Evolutionary conservation across 2,329 filamentous ascomycete genomes (phyloP).

Genomic region (Penicillium vulpinum): DNA sequence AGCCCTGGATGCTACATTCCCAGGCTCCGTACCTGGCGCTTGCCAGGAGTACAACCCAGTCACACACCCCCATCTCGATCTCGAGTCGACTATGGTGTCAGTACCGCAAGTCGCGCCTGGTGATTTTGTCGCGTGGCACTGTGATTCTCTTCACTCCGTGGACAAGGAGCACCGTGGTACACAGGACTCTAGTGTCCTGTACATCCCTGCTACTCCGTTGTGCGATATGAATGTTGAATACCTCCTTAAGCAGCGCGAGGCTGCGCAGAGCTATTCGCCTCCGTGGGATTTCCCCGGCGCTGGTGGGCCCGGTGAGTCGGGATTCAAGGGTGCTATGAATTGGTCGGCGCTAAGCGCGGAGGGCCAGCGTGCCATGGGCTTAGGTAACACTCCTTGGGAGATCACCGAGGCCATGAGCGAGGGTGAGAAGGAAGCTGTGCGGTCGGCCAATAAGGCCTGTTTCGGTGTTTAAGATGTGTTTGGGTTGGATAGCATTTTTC

Average conservation of each 20-base stretch:
- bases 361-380: slow-evolving; percentile 57
- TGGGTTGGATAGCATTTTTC: neutral
- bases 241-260: slow-evolving; percentile 67
- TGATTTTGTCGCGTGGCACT: slow-evolving; percentile 79
- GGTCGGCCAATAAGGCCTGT: slow-evolving; percentile 55
- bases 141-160: slow-evolving; percentile 77
- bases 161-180: slow-evolving; percentile 73
- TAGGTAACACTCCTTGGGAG: slow-evolving; percentile 53
- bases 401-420: slow-evolving; percentile 48
- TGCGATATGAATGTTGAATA: slow-evolving; percentile 74
- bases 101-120: slow-evolving; percentile 68
- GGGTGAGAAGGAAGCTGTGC: slow-evolving; percentile 54
- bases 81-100: slow-evolving; percentile 69
- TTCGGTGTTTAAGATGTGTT: slow-evolving; percentile 39
- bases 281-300: slow-evolving; percentile 69
- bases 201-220: slow-evolving; percentile 83
- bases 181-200: slow-evolving; percentile 77
- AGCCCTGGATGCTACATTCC: slow-evolving; percentile 53
- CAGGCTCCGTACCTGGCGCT: slow-evolving; percentile 68
- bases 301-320: slow-evolving; percentile 43
- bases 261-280: slow-evolving; percentile 67
- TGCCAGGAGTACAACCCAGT: slow-evolving; percentile 66
- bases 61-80: slow-evolving; percentile 69
- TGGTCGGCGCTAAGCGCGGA: slow-evolving; percentile 46
- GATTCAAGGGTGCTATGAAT: slow-evolving; percentile 41